These are phyloP conservation scores for Fragaria iinumae DNA, from an alignment of 306 rosid species.

Conservation along the genomic window DNA sequence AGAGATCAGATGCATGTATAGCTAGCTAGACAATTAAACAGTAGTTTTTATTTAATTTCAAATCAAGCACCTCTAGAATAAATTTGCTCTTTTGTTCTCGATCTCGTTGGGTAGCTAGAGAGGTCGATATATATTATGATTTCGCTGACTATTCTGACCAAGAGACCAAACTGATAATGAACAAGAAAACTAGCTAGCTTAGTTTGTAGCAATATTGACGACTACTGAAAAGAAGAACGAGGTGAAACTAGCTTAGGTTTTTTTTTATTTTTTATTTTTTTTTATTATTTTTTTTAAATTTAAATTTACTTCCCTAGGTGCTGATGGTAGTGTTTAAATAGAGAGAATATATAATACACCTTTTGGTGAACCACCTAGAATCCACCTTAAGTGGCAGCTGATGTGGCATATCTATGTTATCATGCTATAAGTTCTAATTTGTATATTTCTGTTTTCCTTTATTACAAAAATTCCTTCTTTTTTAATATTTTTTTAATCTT, in stretches of 20 bases:
- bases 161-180: not conserved
- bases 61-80: not conserved
- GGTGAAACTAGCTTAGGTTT: not conserved
- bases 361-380: too few species aligned
- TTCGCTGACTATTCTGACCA: not conserved
- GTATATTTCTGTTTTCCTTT: too few species aligned
- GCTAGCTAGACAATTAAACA: conserved; percentile 5
- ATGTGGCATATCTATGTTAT: too few species aligned
- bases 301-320: not conserved
- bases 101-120: not conserved
- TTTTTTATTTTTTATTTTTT: not conserved
- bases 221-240: not conserved
- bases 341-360: not conserved
- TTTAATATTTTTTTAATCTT: too few species aligned
- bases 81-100: not conserved
- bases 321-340: not conserved
- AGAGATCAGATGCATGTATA: not conserved
- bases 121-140: not conserved
- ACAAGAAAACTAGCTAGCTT: not conserved
- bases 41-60: not conserved
- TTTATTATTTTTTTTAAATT: too few species aligned
- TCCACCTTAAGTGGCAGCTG: too few species aligned
- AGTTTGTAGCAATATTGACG: not conserved
- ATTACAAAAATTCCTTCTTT: too few species aligned
- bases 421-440: too few species aligned